Conservation (phyloP, 2,329 filamentous ascomycete species). For the Botrytis galanthina region DNA sequence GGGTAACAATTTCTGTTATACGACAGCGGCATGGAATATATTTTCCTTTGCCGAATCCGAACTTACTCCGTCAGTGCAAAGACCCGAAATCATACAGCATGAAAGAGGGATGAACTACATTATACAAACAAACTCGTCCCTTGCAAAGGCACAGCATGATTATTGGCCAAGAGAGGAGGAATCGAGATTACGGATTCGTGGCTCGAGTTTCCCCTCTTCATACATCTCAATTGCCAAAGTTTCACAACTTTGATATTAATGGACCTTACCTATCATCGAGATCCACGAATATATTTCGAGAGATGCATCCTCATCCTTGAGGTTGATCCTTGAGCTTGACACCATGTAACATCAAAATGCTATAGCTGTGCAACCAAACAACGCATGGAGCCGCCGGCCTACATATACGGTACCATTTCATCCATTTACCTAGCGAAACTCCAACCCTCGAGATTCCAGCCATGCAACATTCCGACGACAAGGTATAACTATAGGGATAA, state of each 20-base stretch:
- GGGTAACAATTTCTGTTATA: constrained; percentile 3
- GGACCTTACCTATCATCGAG: constrained; percentile 18
- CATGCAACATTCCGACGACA: constrained; percentile 9
- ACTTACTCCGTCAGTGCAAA: neutral
- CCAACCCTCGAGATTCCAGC: constrained; percentile 11
- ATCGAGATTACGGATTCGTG: constrained; percentile 1
- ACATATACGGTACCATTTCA: constrained; percentile 19
- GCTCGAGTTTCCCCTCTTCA: neutral
- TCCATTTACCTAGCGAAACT: constrained; percentile 15
- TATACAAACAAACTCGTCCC: constrained; percentile 12
- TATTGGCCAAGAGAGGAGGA: constrained; percentile 8
- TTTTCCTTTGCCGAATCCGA: constrained; percentile 16
- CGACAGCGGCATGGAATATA: constrained; percentile 10
- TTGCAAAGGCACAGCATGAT: constrained; percentile 6
- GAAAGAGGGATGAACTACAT: constrained; percentile 10
- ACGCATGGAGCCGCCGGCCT: constrained; percentile 12
- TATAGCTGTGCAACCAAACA: constrained; percentile 8
- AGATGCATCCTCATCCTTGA: constrained; percentile 2
- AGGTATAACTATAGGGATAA: constrained; percentile 15
- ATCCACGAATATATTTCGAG: constrained; percentile 12
- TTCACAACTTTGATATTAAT: neutral
- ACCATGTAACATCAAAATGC: constrained; percentile 11
- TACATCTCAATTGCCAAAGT: neutral
- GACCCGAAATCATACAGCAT: constrained; percentile 18
- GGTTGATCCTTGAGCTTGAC: constrained; percentile 8